Percentiles rank a stretch among this genome's conserved stretches.
These are phyloP conservation scores for Ophiostoma quercus DNA, from an alignment of 2,329 filamentous ascomycete species.

Conservation along the genomic window DNA sequence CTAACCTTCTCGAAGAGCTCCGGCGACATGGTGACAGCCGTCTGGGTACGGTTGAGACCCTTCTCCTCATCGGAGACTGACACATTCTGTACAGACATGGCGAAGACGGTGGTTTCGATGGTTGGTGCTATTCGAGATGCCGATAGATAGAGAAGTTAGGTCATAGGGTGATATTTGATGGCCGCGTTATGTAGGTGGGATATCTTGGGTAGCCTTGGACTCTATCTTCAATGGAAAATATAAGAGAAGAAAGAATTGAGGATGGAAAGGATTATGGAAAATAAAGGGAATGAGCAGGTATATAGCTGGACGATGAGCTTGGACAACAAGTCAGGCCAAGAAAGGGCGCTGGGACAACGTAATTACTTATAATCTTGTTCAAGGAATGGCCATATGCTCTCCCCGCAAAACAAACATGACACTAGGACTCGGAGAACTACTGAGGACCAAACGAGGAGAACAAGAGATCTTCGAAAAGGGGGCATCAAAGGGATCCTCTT, in stretches of 20 bases:
- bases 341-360: not conserved
- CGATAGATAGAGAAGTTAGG: not conserved
- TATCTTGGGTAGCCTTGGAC: not conserved
- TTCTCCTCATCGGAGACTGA: conserved; percentile 21
- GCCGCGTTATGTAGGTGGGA: not conserved
- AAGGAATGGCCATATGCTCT: conserved; percentile 11
- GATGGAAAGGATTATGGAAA: not conserved
- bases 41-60: conserved; percentile 23
- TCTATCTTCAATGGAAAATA: not conserved
- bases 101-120: not conserved
- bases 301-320: not conserved
- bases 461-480: conserved; percentile 15
- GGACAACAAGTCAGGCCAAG: not conserved
- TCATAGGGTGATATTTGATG: not conserved
- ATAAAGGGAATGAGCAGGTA: not conserved
- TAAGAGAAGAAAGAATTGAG: not conserved
- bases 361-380: conserved; percentile 17
- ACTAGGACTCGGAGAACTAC: not conserved
- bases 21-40: conserved; percentile 22
- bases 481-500: not conserved
- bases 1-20: conserved; percentile 22
- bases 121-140: not conserved
- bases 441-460: not conserved
- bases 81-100: conserved; percentile 18
- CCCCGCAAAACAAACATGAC: not conserved